These are phyloP conservation scores for Avena eriantha DNA, from an alignment of 176 grass and related monocot species.

Conservation along the genomic window DNA sequence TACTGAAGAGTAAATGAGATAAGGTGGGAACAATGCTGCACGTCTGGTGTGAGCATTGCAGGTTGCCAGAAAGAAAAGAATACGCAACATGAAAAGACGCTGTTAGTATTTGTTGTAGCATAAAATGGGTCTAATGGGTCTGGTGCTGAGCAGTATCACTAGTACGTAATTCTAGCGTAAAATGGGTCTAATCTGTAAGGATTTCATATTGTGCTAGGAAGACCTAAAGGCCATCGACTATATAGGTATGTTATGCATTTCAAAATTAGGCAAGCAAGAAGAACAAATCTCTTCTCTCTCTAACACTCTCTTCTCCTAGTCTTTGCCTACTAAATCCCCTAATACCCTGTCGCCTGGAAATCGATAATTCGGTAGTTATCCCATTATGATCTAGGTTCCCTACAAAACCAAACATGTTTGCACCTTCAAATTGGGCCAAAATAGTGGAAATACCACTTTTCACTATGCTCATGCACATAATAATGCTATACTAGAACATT, in stretches of 20 bases:
- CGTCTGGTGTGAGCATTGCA: neutral
- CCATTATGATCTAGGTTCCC: neutral
- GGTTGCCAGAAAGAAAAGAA: neutral
- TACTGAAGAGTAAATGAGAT: neutral
- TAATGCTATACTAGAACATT: neutral
- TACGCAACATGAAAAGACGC: neutral
- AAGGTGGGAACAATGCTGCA: neutral
- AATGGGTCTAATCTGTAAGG: neutral
- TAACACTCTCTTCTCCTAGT: neutral
- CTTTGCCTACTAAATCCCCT: neutral
- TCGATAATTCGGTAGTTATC: neutral
- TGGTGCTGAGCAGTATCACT: slow-evolving; percentile 2
- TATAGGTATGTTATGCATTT: neutral
- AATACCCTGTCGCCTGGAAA: neutral
- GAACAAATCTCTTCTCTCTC: neutral
- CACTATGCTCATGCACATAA: neutral
- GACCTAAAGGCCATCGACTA: neutral
- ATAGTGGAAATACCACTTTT: neutral
- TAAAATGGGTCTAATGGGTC: neutral
- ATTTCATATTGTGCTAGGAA: neutral
- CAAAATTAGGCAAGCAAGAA: neutral
- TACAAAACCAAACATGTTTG: neutral
- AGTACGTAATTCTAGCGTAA: neutral
- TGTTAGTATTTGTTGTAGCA: neutral
- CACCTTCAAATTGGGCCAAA: neutral